phyloP scores from a whole-genome alignment of 208 protist genomes.

The Trypanosoma rangeli region DNA sequence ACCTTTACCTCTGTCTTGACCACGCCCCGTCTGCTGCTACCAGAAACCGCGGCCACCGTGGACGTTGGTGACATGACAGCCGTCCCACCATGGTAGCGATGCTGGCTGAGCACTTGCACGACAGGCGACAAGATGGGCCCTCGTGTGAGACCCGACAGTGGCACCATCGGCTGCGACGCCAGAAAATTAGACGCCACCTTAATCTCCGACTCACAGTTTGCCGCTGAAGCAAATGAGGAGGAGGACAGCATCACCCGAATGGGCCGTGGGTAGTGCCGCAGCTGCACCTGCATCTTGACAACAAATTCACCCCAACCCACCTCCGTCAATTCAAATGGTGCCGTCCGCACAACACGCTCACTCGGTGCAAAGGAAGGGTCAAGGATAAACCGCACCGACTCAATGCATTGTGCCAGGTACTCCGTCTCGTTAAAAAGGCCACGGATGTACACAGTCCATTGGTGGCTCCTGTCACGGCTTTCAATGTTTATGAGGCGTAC shows the following conservation, averaged over 20 bases:
- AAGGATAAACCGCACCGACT: constrained; percentile 76
- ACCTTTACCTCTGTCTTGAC: constrained; percentile 14
- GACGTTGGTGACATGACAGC: constrained; percentile 17
- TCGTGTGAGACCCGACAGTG: constrained; percentile 11
- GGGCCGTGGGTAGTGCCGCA: constrained; percentile 41
- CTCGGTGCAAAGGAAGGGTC: constrained; percentile 72
- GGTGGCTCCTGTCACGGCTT: constrained; percentile 70
- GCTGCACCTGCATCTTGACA: constrained; percentile 73
- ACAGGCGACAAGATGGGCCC: constrained; percentile 27
- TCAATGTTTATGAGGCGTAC: constrained; percentile 66
- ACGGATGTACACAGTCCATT: constrained; percentile 90
- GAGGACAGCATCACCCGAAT: constrained; percentile 18
- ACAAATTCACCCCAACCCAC: constrained; percentile 90
- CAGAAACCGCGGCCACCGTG: constrained; percentile 46
- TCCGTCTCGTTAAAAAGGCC: constrained; percentile 69
- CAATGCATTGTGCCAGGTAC: constrained; percentile 77
- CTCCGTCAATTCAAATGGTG: constrained; percentile 86
- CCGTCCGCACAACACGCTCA: constrained; percentile 52
- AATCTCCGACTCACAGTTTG: not conserved
- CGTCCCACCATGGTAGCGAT: constrained; percentile 10
- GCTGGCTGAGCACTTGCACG: constrained; percentile 17
- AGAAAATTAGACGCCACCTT: constrained; percentile 19
- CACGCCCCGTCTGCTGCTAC: not conserved
- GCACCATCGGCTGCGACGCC: not conserved
- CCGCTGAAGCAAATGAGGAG: constrained; percentile 16